Evolutionary conservation across 1,284 basidiomycete species (phyloP).

Genomic region (Fistulina hepatica): DNA sequence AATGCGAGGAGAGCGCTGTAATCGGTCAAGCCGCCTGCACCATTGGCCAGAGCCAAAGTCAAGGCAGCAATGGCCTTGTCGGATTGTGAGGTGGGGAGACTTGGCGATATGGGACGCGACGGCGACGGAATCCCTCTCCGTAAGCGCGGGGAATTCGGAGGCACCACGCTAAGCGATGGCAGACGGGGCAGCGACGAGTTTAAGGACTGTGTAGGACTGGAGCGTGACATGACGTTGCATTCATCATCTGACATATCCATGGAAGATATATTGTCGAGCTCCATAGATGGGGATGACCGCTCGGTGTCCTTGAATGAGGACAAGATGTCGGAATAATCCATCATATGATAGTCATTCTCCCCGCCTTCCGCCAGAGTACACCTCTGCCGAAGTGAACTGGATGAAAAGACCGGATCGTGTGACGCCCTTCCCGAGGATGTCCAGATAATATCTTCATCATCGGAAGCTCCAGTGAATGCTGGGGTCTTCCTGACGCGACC

Average conservation of each 20-base stretch:
- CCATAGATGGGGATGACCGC: too few species aligned
- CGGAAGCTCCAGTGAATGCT: too few species aligned
- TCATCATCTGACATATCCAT: conserved; percentile 19
- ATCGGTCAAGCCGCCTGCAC: conserved; percentile 56
- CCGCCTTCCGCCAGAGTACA: too few species aligned
- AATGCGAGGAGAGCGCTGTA: conserved; percentile 42
- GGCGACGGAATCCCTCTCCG: neutral
- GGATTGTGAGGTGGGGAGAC: conserved; percentile 27
- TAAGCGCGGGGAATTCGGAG: conserved; percentile 14
- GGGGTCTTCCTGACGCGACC: too few species aligned
- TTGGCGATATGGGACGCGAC: too few species aligned
- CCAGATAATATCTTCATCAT: too few species aligned
- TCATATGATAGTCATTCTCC: too few species aligned
- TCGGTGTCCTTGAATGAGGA: too few species aligned
- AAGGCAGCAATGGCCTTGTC: conserved; percentile 56
- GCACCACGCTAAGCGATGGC: conserved; percentile 15
- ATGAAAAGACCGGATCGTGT: too few species aligned
- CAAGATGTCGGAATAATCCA: too few species aligned
- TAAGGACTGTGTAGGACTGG: conserved; percentile 22
- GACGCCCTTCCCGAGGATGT: too few species aligned
- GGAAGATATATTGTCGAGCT: conserved; percentile 14
- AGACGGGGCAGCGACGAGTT: conserved; percentile 27
- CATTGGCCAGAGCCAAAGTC: conserved; percentile 53
- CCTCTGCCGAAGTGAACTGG: too few species aligned
- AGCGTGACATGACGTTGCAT: conserved; percentile 20